These are phyloP conservation scores for Penicillium decumbens DNA, from an alignment of 2,329 filamentous ascomycete species.

Conservation along the genomic window DNA sequence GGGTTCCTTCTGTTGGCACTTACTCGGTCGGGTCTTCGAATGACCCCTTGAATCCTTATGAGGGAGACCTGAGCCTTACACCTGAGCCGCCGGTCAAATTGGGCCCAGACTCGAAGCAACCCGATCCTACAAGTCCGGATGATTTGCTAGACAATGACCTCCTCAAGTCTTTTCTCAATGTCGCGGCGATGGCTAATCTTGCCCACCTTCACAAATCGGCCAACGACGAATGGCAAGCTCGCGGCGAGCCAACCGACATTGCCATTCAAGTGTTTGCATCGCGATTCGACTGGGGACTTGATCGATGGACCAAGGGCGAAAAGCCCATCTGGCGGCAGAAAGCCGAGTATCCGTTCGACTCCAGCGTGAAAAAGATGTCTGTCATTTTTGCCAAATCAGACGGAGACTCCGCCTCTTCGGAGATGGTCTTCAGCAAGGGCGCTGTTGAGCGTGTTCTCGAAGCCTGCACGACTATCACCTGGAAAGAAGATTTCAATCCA, in stretches of 20 bases:
- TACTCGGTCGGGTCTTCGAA: constrained; percentile 54
- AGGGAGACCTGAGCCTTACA: constrained; percentile 46
- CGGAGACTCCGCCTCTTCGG: constrained; percentile 11
- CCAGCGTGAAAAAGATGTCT: constrained; percentile 71
- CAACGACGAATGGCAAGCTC: constrained; percentile 55
- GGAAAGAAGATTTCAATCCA: constrained; percentile 35
- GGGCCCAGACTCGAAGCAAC: constrained; percentile 22
- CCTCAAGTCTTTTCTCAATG: constrained; percentile 56
- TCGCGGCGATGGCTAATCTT: constrained; percentile 62
- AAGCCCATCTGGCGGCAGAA: constrained; percentile 54
- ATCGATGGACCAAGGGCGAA: constrained; percentile 49
- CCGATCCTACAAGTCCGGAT: constrained; percentile 25
- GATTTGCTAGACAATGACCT: constrained; percentile 45
- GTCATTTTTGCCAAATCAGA: constrained; percentile 54
- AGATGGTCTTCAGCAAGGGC: constrained; percentile 42
- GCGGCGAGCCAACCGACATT: constrained; percentile 67
- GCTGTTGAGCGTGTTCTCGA: constrained; percentile 66
- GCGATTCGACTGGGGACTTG: constrained; percentile 61
- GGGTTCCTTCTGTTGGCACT: constrained; percentile 56
- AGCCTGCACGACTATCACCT: constrained; percentile 54
- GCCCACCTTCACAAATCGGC: constrained; percentile 57
- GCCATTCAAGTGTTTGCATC: constrained; percentile 70
- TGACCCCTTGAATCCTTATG: constrained; percentile 55
- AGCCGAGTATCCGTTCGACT: constrained; percentile 70
- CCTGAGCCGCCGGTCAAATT: constrained; percentile 29